phyloP scores from a whole-genome alignment of 148 eudicot genomes.

The Bassia scoparia region DNA sequence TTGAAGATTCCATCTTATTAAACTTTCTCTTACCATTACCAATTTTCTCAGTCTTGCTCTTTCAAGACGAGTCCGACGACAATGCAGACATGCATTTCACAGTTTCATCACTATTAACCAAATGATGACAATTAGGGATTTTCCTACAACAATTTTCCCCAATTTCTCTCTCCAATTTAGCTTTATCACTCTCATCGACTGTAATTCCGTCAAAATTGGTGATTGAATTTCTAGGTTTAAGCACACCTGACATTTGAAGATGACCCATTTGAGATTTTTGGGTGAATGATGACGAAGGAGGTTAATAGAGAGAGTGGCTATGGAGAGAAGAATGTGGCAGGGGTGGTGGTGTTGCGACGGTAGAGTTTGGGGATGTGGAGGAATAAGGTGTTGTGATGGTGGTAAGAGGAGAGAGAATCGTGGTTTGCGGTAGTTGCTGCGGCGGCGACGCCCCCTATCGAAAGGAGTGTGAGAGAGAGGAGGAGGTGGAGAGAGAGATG shows the following conservation, averaged over 20 bases:
- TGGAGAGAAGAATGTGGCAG: too few species aligned
- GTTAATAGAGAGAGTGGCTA: too few species aligned
- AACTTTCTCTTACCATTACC: slow-evolving; percentile 23
- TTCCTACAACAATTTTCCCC: slow-evolving; percentile 52
- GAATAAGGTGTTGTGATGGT: too few species aligned
- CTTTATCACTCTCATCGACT: slow-evolving; percentile 3
- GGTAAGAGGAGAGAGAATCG: too few species aligned
- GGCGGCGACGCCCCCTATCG: too few species aligned
- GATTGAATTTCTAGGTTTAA: slow-evolving; percentile 34
- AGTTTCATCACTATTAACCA: background rate
- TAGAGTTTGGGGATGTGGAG: too few species aligned
- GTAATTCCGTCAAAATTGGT: background rate
- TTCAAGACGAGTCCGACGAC: background rate
- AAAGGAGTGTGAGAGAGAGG: too few species aligned
- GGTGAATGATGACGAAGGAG: too few species aligned
- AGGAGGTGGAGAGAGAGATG: too few species aligned
- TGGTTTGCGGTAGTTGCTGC: too few species aligned
- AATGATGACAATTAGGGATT: slow-evolving; percentile 34
- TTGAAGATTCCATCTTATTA: background rate
- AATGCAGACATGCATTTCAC: slow-evolving; percentile 10
- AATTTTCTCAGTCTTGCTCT: slow-evolving; percentile 6
- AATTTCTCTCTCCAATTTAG: slow-evolving; percentile 24
- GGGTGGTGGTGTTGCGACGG: too few species aligned
- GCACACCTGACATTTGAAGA: slow-evolving; percentile 40
- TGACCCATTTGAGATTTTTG: slow-evolving; percentile 66